phyloP scores from a whole-genome alignment of 805 yeast species.

The Wickerhamiella vanderwaltii region DNA sequence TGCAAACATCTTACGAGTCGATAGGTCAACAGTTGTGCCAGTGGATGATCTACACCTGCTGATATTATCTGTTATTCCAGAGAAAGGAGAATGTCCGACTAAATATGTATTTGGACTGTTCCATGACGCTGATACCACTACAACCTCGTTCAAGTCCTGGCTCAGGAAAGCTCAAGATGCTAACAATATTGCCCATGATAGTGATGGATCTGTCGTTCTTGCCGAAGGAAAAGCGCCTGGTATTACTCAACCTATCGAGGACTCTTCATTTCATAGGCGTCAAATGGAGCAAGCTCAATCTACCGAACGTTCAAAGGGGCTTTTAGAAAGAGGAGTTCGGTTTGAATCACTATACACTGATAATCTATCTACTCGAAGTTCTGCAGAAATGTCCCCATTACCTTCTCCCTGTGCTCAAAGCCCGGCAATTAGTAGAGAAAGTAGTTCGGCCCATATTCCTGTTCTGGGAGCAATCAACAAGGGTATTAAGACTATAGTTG shows the following conservation, averaged over 20 bases:
- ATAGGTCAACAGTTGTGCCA: background rate
- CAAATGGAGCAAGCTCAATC: background rate
- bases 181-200: background rate
- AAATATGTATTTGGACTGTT: constrained; percentile 1
- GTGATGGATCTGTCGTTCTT: background rate
- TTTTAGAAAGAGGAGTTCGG: background rate
- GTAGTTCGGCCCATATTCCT: constrained; percentile 1
- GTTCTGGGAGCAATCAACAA: constrained; percentile 4
- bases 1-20: constrained; percentile 38
- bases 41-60: constrained; percentile 3
- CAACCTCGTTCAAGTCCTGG: constrained; percentile 1
- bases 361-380: background rate
- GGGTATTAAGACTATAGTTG: background rate
- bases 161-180: background rate
- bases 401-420: background rate
- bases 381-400: background rate
- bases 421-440: constrained; percentile 4
- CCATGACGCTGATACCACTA: constrained; percentile 7
- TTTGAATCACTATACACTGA: background rate
- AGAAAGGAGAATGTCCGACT: background rate
- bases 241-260: background rate
- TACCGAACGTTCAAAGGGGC: background rate
- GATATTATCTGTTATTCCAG: background rate
- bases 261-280: background rate
- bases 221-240: background rate